phyloP scores from a whole-genome alignment of 1,284 basidiomycete species.

The Trichosporon asahii region DNA sequence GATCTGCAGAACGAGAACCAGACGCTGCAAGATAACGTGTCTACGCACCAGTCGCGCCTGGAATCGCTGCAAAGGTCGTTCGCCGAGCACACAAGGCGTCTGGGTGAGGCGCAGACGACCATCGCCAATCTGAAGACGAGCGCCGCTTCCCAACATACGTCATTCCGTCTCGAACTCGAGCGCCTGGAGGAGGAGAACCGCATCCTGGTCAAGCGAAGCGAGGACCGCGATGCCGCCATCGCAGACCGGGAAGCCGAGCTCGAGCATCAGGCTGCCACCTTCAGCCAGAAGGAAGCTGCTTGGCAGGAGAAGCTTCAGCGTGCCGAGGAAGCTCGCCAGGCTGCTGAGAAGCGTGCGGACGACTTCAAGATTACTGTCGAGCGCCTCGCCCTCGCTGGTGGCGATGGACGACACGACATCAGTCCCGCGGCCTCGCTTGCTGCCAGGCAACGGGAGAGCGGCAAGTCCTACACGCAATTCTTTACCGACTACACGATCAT shows the following conservation, averaged over 20 bases:
- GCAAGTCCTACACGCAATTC: slow-evolving; percentile 62
- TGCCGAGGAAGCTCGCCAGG: slow-evolving; percentile 48
- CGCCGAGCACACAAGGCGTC: slow-evolving; percentile 41
- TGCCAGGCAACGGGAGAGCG: slow-evolving; percentile 59
- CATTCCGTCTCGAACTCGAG: slow-evolving; percentile 38
- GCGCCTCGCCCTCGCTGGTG: slow-evolving; percentile 39
- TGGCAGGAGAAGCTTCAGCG: slow-evolving; percentile 51
- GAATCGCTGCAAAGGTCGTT: slow-evolving; percentile 42
- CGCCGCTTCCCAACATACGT: slow-evolving; percentile 44
- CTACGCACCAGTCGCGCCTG: slow-evolving; percentile 18
- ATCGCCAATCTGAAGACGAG: slow-evolving; percentile 46
- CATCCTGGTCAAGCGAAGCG: slow-evolving; percentile 39
- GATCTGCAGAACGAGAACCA: slow-evolving; percentile 40
- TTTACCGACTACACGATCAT: slow-evolving; percentile 78
- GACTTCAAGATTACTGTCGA: slow-evolving; percentile 52
- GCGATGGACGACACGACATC: slow-evolving; percentile 46
- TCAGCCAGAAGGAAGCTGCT: slow-evolving; percentile 48
- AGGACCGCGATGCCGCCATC: slow-evolving; percentile 43
- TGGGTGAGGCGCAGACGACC: slow-evolving; percentile 43
- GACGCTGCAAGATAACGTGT: slow-evolving; percentile 32
- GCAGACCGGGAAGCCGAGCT: slow-evolving; percentile 48
- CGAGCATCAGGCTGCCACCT: slow-evolving; percentile 40
- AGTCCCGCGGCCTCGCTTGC: slow-evolving; percentile 84
- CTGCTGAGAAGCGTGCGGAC: slow-evolving; percentile 50
- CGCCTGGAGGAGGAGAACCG: slow-evolving; percentile 44